Evolutionary conservation across 176 grass and related monocot species (phyloP).

Genomic region (Phoenix roebelenii): DNA sequence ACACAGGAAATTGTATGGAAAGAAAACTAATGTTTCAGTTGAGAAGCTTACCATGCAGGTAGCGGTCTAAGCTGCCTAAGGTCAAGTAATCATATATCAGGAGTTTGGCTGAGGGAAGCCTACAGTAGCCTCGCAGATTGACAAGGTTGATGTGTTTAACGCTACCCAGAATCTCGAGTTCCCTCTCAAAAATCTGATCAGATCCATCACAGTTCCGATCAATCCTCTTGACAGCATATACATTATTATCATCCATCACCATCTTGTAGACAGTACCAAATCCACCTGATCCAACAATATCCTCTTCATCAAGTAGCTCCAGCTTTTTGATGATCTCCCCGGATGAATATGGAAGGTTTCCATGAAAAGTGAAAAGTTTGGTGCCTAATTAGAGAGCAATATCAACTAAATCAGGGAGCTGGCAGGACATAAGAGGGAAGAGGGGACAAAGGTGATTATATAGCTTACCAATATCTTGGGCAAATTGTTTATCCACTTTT

Average conservation of each 20-base stretch:
- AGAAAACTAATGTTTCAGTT: no score
- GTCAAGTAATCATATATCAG: constrained; percentile 87
- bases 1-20: no score
- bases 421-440: not conserved
- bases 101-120: constrained; percentile 46
- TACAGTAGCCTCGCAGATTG: constrained; percentile 73
- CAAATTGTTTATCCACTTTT: constrained; percentile 61
- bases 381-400: constrained; percentile 32
- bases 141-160: constrained; percentile 98
- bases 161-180: constrained; percentile 85
- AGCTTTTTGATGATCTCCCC: constrained; percentile 80
- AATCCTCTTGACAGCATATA: constrained; percentile 85
- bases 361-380: constrained; percentile 86
- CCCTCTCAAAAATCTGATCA: constrained; percentile 70
- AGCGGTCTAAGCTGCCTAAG: constrained; percentile 73
- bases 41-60: constrained; percentile 56
- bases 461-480: constrained; percentile 45
- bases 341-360: constrained; percentile 85
- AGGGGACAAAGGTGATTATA: not conserved
- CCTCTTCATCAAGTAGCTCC: constrained; percentile 77
- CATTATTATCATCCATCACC: constrained; percentile 70
- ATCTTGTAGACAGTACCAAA: constrained; percentile 95
- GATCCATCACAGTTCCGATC: constrained; percentile 36
- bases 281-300: constrained; percentile 77
- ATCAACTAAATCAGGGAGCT: no score